Base-by-base conservation (phyloP, 148 eudicot genomes). In the Arbutus unedo region DNA sequence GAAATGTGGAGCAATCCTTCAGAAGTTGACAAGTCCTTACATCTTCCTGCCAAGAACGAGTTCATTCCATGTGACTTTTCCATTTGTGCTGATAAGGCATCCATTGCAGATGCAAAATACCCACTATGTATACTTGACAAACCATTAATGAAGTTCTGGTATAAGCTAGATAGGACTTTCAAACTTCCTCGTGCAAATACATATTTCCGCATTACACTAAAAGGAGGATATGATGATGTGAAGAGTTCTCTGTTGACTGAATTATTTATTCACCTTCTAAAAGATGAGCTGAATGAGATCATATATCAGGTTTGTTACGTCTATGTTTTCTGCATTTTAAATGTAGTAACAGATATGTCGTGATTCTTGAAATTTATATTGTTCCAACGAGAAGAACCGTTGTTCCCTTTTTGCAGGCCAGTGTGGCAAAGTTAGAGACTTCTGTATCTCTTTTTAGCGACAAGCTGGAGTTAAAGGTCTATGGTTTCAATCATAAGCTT, bases 121-220 rank as follows among this genome's bases (percentile, higher is more conserved):
- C 98, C 99, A 13, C 87, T 83, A 90, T 91, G 95, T 88, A 89
- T 96, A 88, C 87, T 94, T 84, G 99, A 94, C 86, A 96, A 90
- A 85, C 92, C 94, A 68, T 84, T 85, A 76, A 83, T 94, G 90
- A 94, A 91, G 91, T 86, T 92, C 79, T 96, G 98, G 99, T 92
- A 93, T 91, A 94, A 93, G 91, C 92, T 94, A 74, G 99, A 96
- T 85, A 86, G 83, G 72, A 92, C 94, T 38, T 96, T 96, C 84
- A 94, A 91, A 82, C 89, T 88, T 88, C 99, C 99, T 82, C 98
- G 99, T 83, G 98, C 99, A 68, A 94, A 94, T 86, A 90, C 99
- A 56, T 96, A 94, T 88, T 96, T 96, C 78, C 99, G 97, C 67
- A 87, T 93, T 53, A 90, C 91, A 72, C 79, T 96, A 82, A 94